Evolutionary conservation across 805 yeast species (phyloP), one percentile per base, ranked within the genome.

Genomic region (Zygosaccharomyces bailii): DNA sequence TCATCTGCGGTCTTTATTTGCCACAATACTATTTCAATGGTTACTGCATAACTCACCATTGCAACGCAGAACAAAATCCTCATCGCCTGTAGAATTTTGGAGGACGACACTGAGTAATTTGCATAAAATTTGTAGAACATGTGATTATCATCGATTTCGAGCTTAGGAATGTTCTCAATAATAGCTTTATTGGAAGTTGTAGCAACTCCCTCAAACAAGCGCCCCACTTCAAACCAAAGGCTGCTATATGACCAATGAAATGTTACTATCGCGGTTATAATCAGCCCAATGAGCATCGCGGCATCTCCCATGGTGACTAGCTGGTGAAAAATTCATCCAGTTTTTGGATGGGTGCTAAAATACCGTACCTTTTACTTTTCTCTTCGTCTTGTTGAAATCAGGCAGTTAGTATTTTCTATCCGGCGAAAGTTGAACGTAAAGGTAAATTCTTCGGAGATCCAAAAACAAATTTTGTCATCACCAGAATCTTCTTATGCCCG

Each of bases 11-110:
- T 52, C 40, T 53, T 52, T 10, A 64, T 61, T 31, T 63, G 63
- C 61, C 66, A 60, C 10, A 63, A 44, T 3, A 62, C 56, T 29
- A 64, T 56, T 43, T 63, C 68, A n/a, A 63, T 52, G 2, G 65
- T 52, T 1, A 57, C 46, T 9, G 55, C 44, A 36, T 61, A 62
- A 13, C 58, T 53, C 2, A 53, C 58, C 53, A 60, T 56, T 1
- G 65, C 58, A 8, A 50, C 11, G 2, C 63, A 53, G 44, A 63
- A 64, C 18, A 64, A 17, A 2, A 53, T 39, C 34, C 64, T 45
- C 21, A 61, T 48, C 16, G 44, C 42, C 13, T 43, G 42, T 10
- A 43, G 19, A 2, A 63, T 30, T 24, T 40, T 50, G 18, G 49
- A 43, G 1, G 67, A 64, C 6, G 66, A 50, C 2, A 64, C 42